Evolutionary conservation across 208 protist species (phyloP).

Genomic region (Spongospora subterranea): DNA sequence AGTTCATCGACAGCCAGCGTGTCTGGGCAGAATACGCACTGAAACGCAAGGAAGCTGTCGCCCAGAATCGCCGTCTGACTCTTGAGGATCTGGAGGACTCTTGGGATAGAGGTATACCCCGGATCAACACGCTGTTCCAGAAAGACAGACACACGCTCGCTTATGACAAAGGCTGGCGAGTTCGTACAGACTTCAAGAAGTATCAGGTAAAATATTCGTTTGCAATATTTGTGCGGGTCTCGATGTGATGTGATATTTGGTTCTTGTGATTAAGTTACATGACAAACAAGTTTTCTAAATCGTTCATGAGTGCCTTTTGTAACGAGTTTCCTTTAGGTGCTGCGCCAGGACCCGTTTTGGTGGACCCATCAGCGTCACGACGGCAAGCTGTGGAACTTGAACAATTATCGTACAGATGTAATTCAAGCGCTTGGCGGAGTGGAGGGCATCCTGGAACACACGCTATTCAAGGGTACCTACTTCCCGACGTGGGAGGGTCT

Average conservation of each 20-base stretch:
- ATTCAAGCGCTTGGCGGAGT: slow-evolving; percentile 99
- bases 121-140: slow-evolving; percentile 99
- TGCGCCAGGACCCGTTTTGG: slow-evolving; percentile 98
- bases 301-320: background rate
- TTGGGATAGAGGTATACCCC: slow-evolving; percentile 99
- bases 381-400: slow-evolving; percentile 99
- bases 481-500: slow-evolving; percentile 99
- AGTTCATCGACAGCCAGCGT: slow-evolving; percentile 98
- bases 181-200: slow-evolving; percentile 97
- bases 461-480: slow-evolving; percentile 99
- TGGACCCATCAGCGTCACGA: slow-evolving; percentile 99
- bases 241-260: too few species aligned
- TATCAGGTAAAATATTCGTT: too few species aligned
- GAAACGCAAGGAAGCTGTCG: slow-evolving; percentile 95
- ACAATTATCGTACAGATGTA: slow-evolving; percentile 99
- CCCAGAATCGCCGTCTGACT: slow-evolving; percentile 93
- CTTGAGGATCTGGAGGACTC: slow-evolving; percentile 99
- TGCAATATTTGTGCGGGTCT: too few species aligned
- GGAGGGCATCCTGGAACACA: slow-evolving; percentile 99
- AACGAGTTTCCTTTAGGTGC: slow-evolving; percentile 3
- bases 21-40: slow-evolving; percentile 99
- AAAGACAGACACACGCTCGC: slow-evolving; percentile 97
- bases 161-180: slow-evolving; percentile 99
- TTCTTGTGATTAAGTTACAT: too few species aligned
- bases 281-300: too few species aligned